A percentile compares a stretch with the other conserved stretches of the same genome.
Conservation (phyloP, 1,139 yeast genomes). For the Zygoascus sp. region DNA sequence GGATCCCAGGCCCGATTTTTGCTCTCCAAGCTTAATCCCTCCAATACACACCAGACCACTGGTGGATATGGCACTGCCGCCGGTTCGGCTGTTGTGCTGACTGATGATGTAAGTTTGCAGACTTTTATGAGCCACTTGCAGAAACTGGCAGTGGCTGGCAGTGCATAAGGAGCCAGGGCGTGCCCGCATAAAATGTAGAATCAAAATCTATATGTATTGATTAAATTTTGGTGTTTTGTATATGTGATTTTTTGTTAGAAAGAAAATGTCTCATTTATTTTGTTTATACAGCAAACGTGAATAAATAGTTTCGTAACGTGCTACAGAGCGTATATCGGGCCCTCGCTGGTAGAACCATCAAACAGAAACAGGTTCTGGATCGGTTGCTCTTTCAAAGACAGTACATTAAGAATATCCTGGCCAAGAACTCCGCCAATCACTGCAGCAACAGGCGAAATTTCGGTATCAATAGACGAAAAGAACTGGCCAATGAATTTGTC, state of each 20-base stretch:
- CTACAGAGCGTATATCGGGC: slow-evolving; percentile 65
- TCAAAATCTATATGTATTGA: background rate
- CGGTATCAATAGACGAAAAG: slow-evolving; percentile 45
- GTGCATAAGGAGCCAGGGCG: slow-evolving; percentile 20
- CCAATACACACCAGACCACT: slow-evolving; percentile 68
- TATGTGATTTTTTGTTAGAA: background rate
- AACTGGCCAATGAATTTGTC: slow-evolving; percentile 27
- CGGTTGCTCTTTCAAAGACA: slow-evolving; percentile 75
- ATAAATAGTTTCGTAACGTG: background rate
- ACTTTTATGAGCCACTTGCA: slow-evolving; percentile 88
- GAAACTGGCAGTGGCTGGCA: slow-evolving; percentile 64
- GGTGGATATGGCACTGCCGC: slow-evolving; percentile 44
- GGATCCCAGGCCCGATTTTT: slow-evolving; percentile 97
- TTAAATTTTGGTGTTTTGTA: background rate
- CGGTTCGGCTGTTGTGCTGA: slow-evolving; percentile 75
- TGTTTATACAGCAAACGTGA: background rate
- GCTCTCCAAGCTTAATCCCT: slow-evolving; percentile 89
- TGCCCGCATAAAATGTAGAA: background rate
- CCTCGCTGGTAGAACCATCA: slow-evolving; percentile 65
- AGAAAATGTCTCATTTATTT: too few species aligned
- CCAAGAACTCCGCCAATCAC: slow-evolving; percentile 85
- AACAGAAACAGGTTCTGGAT: slow-evolving; percentile 73
- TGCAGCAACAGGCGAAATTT: slow-evolving; percentile 82
- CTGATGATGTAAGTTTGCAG: slow-evolving; percentile 92
- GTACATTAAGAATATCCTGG: slow-evolving; percentile 82